Percentiles rank a stretch among this genome's conserved stretches.
phyloP scores from a whole-genome alignment of 768 basidiomycete genomes.

The Steccherinum ochraceum region DNA sequence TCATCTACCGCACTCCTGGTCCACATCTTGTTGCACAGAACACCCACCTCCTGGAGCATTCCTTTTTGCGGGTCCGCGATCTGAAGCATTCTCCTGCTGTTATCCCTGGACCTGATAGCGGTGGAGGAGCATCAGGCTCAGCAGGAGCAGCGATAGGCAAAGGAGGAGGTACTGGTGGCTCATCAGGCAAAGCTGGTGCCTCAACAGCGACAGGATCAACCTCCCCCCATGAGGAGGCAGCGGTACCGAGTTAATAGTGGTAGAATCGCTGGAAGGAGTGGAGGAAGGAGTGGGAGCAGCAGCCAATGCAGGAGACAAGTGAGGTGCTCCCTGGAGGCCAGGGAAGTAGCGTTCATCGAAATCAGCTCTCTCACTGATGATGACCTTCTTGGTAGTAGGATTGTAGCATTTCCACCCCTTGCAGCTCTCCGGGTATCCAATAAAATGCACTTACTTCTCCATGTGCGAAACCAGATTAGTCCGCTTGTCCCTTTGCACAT shows the following conservation, averaged over 20 bases:
- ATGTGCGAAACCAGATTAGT: constrained; percentile 6
- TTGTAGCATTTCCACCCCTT: constrained; percentile 5
- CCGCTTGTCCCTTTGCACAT: constrained; percentile 15
- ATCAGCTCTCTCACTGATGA: neutral
- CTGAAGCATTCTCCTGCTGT: too few relatives aligned
- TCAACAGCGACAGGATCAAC: neutral
- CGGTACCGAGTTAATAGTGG: neutral
- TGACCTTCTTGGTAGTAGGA: neutral
- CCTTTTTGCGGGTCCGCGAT: too few relatives aligned
- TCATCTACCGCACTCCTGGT: too few relatives aligned
- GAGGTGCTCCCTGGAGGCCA: constrained; percentile 28
- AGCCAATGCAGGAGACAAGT: neutral
- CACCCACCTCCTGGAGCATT: too few relatives aligned
- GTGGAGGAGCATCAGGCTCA: constrained; percentile 1
- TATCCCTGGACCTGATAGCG: neutral
- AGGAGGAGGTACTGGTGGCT: neutral
- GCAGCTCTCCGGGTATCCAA: constrained; percentile 15
- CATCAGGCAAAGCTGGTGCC: neutral
- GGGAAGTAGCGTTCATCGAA: constrained; percentile 1
- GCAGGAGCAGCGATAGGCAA: neutral
- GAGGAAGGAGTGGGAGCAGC: constrained; percentile 1
- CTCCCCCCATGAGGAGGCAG: constrained; percentile 1
- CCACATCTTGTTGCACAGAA: too few relatives aligned
- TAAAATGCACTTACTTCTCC: constrained; percentile 10
- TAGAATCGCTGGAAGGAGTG: neutral